These are phyloP conservation scores for Sphaerobolus stellatus DNA, from an alignment of 1,284 basidiomycete genomes.

Conservation along the genomic window DNA sequence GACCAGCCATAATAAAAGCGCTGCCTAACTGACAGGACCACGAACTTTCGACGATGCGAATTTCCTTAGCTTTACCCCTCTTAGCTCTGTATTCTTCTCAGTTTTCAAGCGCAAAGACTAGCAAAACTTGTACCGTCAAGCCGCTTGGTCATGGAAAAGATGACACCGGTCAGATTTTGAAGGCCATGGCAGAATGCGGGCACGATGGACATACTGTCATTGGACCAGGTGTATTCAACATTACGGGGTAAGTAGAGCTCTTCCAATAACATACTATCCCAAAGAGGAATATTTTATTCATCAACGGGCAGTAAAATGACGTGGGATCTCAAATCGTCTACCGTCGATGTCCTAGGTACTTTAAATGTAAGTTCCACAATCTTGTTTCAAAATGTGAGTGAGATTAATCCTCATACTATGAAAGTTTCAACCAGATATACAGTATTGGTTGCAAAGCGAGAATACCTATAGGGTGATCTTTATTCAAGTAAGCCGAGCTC, in stretches of 20 bases:
- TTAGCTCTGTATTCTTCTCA: no score
- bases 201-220: neutral
- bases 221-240: neutral
- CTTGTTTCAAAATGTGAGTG: neutral
- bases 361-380: slow-evolving; percentile 43
- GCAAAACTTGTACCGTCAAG: neutral
- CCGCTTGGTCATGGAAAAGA: neutral
- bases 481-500: slow-evolving; percentile 46
- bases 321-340: slow-evolving; percentile 53
- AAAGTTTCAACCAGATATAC: slow-evolving; percentile 55
- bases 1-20: no score
- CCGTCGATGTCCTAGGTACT: slow-evolving; percentile 54
- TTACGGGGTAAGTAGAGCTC: neutral
- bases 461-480: slow-evolving; percentile 63
- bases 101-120: no score
- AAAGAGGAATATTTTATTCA: neutral
- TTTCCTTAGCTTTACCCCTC: no score
- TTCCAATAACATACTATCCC: neutral
- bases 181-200: neutral
- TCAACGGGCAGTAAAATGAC: slow-evolving; percentile 50
- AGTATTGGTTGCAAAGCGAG: slow-evolving; percentile 58
- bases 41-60: no score
- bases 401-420: neutral
- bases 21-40: no score
- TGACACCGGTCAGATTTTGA: neutral